phyloP scores from a whole-genome alignment of 169 alveolate species.

The Eimeria falciformis region DNA sequence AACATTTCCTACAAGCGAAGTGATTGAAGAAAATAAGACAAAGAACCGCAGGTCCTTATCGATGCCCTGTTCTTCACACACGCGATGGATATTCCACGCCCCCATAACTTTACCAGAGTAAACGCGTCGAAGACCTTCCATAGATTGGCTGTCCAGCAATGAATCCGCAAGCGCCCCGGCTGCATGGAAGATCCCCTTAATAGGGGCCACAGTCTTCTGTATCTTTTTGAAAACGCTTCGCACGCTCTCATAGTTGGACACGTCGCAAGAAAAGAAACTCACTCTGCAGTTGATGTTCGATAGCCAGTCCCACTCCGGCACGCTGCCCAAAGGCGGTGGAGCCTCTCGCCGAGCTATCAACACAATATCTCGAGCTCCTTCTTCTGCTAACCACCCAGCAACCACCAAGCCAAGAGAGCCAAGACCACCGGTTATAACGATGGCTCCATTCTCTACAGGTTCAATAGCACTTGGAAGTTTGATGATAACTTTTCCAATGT shows the following conservation, averaged over 20 bases:
- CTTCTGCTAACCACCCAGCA: constrained; percentile 84
- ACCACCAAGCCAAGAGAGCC: constrained; percentile 82
- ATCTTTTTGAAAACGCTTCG: constrained; percentile 36
- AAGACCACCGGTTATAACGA: constrained; percentile 79
- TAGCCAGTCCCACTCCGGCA: constrained; percentile 72
- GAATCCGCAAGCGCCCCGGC: constrained; percentile 83
- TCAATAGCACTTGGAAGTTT: constrained; percentile 29
- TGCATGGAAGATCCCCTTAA: constrained; percentile 81
- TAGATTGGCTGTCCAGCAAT: constrained; percentile 71
- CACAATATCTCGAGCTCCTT: constrained; percentile 81
- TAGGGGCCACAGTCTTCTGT: constrained; percentile 22
- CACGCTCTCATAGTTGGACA: constrained; percentile 63
- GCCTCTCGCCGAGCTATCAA: constrained; percentile 52
- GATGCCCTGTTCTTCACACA: constrained; percentile 33
- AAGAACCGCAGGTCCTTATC: constrained; percentile 69
- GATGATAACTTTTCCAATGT: constrained; percentile 77
- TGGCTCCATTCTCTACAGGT: constrained; percentile 28
- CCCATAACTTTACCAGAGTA: constrained; percentile 80
- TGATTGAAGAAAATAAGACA: constrained; percentile 79
- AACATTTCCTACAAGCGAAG: constrained; percentile 80
- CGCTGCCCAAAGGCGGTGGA: constrained; percentile 25
- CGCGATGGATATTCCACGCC: constrained; percentile 82
- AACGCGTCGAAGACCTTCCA: constrained; percentile 67
- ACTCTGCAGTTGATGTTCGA: constrained; percentile 39
- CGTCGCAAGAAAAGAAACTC: constrained; percentile 55